Conservation (phyloP, 192 early-diverging fungal genomes). For the Rhizophagus prolifer region DNA sequence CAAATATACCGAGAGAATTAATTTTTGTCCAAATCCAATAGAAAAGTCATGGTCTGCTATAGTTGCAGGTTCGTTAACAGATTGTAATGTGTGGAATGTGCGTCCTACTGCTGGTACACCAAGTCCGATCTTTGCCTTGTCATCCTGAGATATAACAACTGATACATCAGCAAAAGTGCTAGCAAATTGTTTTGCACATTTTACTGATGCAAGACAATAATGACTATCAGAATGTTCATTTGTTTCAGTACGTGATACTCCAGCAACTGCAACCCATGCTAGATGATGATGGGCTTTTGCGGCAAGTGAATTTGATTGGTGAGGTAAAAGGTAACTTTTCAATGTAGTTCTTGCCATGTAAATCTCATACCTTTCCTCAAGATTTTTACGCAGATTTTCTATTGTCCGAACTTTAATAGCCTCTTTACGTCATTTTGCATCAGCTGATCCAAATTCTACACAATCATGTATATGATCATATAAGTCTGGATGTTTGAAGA, state of each 20-base stretch:
- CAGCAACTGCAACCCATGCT: no score
- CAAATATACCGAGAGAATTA: neutral
- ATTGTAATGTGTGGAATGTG: neutral
- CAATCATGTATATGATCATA: no score
- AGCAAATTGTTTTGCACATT: slow-evolving; percentile 2
- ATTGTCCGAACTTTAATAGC: no score
- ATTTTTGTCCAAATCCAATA: neutral
- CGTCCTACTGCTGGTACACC: neutral
- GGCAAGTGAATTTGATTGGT: neutral
- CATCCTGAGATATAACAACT: no score
- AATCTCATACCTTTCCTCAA: no score
- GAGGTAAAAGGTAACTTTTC: neutral
- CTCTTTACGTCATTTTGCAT: no score
- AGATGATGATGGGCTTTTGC: no score
- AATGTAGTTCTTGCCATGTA: neutral
- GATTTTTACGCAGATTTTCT: no score
- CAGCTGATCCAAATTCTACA: no score
- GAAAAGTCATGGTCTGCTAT: slow-evolving; percentile 3
- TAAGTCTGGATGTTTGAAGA: no score
- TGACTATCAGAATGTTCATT: neutral
- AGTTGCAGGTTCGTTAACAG: neutral
- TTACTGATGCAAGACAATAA: neutral
- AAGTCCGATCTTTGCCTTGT: neutral
- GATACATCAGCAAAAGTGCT: neutral
- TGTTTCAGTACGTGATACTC: no score